phyloP scores from a whole-genome alignment of 495 filamentous ascomycete genomes.

The Aspergillus nidulans region DNA sequence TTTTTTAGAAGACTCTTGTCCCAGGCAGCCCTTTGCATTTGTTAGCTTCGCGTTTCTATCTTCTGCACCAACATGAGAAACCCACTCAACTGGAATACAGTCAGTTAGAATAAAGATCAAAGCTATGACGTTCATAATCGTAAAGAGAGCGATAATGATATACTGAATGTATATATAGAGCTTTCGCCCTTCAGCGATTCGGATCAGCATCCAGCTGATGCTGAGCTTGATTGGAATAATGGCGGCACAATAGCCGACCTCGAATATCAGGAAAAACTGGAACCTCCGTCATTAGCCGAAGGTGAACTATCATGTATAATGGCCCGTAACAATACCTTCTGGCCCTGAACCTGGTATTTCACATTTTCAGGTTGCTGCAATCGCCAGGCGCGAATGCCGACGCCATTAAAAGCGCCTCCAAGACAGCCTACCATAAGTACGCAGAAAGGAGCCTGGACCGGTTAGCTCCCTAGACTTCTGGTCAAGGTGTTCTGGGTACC shows the following conservation, averaged over 20 bases:
- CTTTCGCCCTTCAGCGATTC: constrained; percentile 22
- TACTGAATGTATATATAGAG: constrained; percentile 22
- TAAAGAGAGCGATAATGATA: constrained; percentile 15
- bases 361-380: constrained; percentile 13
- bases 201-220: constrained; percentile 27
- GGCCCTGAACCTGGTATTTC: constrained; percentile 15
- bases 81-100: constrained; percentile 22
- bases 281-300: no score
- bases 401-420: constrained; percentile 25
- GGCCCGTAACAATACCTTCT: no score
- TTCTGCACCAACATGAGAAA: neutral
- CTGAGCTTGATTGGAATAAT: constrained; percentile 29
- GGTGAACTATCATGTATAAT: no score
- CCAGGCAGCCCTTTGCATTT: constrained; percentile 20
- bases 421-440: constrained; percentile 19
- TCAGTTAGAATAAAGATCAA: constrained; percentile 24
- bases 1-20: constrained; percentile 10
- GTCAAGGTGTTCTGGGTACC: no score
- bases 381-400: constrained; percentile 14
- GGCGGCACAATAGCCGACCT: constrained; percentile 25
- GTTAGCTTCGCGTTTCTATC: neutral
- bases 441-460: constrained; percentile 21
- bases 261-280: constrained; percentile 27
- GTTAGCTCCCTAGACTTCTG: no score
- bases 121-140: constrained; percentile 21